Evolutionary conservation across 2,329 filamentous ascomycete genomes (phyloP), one percentile per base, ranked within the genome.

Genomic region (Apiospora arundinis): DNA sequence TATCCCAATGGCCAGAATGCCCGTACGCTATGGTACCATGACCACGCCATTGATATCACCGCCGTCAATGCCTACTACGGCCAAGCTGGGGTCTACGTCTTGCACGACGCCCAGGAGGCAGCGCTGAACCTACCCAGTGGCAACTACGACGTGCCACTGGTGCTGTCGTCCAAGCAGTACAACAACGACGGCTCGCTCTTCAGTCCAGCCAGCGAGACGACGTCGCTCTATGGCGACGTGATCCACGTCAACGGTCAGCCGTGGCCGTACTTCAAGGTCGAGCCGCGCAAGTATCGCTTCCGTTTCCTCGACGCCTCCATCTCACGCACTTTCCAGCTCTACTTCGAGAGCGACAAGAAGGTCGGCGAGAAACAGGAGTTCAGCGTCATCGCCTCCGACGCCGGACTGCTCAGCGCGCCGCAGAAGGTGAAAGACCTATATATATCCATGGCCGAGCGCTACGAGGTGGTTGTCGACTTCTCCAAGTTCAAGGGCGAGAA

Each of bases 241-340:
- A 88, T 90, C 69, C 84, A 89, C 66, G 87, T 90, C 70, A 90
- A 90, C 74, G 86, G 86, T 2, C 85, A 87, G 73, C 88, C 88
- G 2, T 90, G 88, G 88, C 89, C 89, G 4, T 90, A 83, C 73
- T 74, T 89, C 12, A 82, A 85, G 25, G 88, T 90, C 7, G 85
- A 91, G 78, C 87, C 87, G 8, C 84, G 88, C 76, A 90, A 90
- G 77, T 90, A 91, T 78, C 86, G 88, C n/a, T 85, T 91, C 74
- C 81, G 88, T 1, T 76, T 90, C 70, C 82, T 89, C 28, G 84
- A 90, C 76, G 83, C 85, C 21, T 82, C 84, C 23, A 75, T 87
- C 68, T 84, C 82, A 23, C 78, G 85, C 67, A 82, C 83, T 18
- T 89, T 86, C 71, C 78, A 82, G 23, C 78, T 89, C 16, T 87